A percentile compares a stretch with the other conserved stretches of the same genome.
Conservation (phyloP, 208 protist genomes). For the Naegleria lovaniensis region DNA sequence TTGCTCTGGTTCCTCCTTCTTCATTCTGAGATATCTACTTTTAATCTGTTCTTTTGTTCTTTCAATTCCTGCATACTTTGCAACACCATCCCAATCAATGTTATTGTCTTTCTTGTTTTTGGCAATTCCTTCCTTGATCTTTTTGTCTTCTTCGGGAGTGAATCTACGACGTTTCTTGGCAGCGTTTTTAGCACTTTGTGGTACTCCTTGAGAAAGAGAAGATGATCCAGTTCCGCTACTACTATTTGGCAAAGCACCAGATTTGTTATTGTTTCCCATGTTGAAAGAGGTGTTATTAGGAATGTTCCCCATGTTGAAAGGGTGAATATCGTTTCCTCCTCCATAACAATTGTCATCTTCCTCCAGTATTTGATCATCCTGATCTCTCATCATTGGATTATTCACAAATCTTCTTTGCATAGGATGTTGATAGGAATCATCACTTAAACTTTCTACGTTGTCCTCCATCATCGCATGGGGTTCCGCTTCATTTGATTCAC, state of each 20-base stretch:
- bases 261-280: neutral
- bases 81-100: slow-evolving; percentile 13
- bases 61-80: neutral
- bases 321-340: too few relatives aligned
- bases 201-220: neutral
- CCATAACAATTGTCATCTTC: neutral
- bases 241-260: neutral
- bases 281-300: neutral
- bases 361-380: neutral
- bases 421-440: neutral
- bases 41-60: slow-evolving; percentile 21
- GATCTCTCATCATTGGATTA: neutral
- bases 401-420: neutral
- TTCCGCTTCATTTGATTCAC: neutral
- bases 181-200: neutral
- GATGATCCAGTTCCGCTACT: neutral
- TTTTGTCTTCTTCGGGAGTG: slow-evolving; percentile 9
- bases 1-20: neutral
- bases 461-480: neutral
- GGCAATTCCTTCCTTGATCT: neutral
- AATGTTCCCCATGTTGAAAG: neutral
- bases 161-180: slow-evolving; percentile 4
- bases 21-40: neutral
- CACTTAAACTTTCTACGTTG: neutral
- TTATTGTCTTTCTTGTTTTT: neutral